Evolutionary conservation across 2,329 filamentous ascomycete genomes (phyloP), one percentile per base, ranked within the genome.

Genomic region (Aspergillus amoenus): DNA sequence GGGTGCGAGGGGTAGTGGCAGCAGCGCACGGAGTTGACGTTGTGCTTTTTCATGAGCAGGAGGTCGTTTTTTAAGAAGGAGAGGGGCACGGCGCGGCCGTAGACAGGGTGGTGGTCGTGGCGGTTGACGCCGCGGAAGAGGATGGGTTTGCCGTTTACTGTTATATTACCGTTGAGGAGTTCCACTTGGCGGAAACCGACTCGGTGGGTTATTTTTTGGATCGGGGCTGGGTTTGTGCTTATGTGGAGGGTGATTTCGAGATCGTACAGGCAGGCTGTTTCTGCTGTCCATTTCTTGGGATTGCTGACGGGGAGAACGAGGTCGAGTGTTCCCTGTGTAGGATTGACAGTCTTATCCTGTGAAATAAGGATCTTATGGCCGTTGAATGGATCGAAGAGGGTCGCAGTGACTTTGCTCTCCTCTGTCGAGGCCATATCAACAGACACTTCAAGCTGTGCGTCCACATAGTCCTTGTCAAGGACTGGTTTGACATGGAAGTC

Each of bases 1-100:
- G 72, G 66, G 41, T 71, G 81, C 76, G 78, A 18, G 0, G 86
- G 84, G 61, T 90, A 87, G 68, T 90, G 88, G 1, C 83, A 87
- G 57, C 84, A 87, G 0, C 88, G 84, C 6, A 90, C 79, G 1
- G 87, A 84, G 63, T 90, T 90, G 73, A 89, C 80, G 65, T 88
- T 89, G 77, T 88, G 82, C 7, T 72, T 76, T 71, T 90, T 90
- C 87, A 90, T 90, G 4, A 85, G 75, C 3, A 86, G 66, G 2
- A 90, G 75, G 61, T 90, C 88, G n/a, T 78, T 71, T 60, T 81
- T 81, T 65, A 88, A 81, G 34, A 84, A 88, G 2, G 85, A 81
- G 7, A 83, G 68, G 0, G 86, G 85, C 0, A 89, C 85, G 1
- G 86, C 80, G 1, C 87, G 83, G 4, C 87, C 87, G 37, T 81